These are phyloP conservation scores for Alternaria metachromatica DNA, from an alignment of 2,329 filamentous ascomycete genomes.

Conservation along the genomic window DNA sequence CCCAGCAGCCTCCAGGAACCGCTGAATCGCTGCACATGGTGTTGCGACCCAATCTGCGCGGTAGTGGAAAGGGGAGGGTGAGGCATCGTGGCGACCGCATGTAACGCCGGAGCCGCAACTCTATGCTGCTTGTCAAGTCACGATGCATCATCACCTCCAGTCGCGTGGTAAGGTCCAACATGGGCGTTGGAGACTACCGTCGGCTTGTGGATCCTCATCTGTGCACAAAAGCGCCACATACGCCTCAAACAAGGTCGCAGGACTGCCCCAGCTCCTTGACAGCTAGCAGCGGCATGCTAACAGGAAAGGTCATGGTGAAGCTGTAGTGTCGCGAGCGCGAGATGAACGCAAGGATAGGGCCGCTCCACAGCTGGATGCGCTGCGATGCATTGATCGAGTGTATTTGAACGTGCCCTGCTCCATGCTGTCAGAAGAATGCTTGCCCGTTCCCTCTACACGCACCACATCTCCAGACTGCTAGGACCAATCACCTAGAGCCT, in stretches of 20 bases:
- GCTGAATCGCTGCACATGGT: constrained; percentile 15
- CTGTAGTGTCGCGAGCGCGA: constrained; percentile 30
- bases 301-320: constrained; percentile 37
- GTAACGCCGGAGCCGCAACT: neutral
- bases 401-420: constrained; percentile 44
- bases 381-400: constrained; percentile 37
- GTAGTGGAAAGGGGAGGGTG: neutral
- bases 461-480: constrained; percentile 28
- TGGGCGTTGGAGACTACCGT: constrained; percentile 9
- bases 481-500: neutral
- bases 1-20: constrained; percentile 19
- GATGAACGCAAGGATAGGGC: constrained; percentile 42
- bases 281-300: constrained; percentile 35
- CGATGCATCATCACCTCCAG: neutral
- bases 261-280: constrained; percentile 39
- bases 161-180: neutral
- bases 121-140: neutral
- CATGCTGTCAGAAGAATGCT: constrained; percentile 22
- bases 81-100: neutral
- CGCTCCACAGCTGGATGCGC: constrained; percentile 34
- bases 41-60: constrained; percentile 6
- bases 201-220: constrained; percentile 30
- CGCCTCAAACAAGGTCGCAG: constrained; percentile 40
- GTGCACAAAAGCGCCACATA: constrained; percentile 42
- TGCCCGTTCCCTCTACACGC: constrained; percentile 24